Base-by-base conservation (phyloP, 192 early-diverging fungal species). In the Paraglomus occultum region DNA sequence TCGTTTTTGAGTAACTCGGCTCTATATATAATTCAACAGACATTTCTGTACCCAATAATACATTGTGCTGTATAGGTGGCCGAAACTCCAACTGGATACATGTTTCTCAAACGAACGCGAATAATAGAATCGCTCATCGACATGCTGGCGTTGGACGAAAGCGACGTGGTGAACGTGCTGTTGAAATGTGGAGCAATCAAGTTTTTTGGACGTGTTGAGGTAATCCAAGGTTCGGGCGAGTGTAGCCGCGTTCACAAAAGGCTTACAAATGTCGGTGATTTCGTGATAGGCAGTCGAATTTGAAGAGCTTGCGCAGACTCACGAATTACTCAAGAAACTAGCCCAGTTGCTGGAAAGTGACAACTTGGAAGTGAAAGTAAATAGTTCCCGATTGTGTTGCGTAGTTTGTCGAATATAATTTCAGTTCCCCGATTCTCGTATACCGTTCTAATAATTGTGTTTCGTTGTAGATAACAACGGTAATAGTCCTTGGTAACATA, bases 191-290 rank as follows among this genome's bases (percentile, higher is more conserved):
- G 77, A 11, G 64, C 73, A 9, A 51, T 85, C 61, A 83, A 82
- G 47, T 79, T 85, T 53, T 81, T 83, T 72, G 82, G 75, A 10
- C n/a, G n/a, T n/a, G n/a, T n/a, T n/a, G n/a, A 65, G 46, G 51
- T 31, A 82, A 42, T 71, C 68, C 14, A 69, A 58, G 43, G 58
- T 66, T 0, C 12, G 63, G 61, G 81, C 77, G 48, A 58, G 59
- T 47, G n/a, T n/a, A n/a, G n/a, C n/a, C 20, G 39, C 45, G 39
- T 14, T 50, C 45, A 54, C 23, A 50, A 39, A 46, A 17, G 14
- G 53, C 12, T 5, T 31, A 52, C 42, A 51, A 9, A 15, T 17
- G 51, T 48, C 47, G 18, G 1, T 12, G 6, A 47, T n/a, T n/a
- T n/a, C n/a, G n/a, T n/a, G 14, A 10, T 46, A 77, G 73, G 68